Evolutionary conservation across 441 rosid genomes (phyloP).

Genomic region (Pelargonium myrrhifolium): DNA sequence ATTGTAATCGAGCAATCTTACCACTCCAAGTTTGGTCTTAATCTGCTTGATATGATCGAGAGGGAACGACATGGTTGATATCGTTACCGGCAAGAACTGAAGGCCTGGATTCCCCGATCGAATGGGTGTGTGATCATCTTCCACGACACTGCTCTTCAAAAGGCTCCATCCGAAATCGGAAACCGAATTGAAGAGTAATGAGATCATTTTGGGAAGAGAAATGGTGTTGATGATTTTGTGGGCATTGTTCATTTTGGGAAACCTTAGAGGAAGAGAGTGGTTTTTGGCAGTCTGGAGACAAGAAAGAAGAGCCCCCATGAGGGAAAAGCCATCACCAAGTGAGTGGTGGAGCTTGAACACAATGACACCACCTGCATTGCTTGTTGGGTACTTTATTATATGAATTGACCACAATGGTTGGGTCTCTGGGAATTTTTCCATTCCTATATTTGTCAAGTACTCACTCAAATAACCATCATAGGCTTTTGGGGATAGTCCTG

Average conservation of each 20-base stretch:
- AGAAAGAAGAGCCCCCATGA: conserved; percentile 51
- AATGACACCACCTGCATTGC: conserved; percentile 26
- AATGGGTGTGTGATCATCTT: conserved; percentile 29
- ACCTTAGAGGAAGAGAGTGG: conserved; percentile 35
- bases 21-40: conserved; percentile 38
- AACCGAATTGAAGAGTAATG: conserved; percentile 19
- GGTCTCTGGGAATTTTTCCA: conserved; percentile 27
- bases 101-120: conserved; percentile 28
- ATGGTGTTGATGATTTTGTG: background rate
- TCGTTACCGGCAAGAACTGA: conserved; percentile 26
- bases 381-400: conserved; percentile 35
- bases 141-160: conserved; percentile 26
- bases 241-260: conserved; percentile 19
- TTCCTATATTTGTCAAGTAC: conserved; percentile 27
- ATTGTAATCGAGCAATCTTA: conserved; percentile 10
- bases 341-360: conserved; percentile 52
- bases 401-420: conserved; percentile 46
- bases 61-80: conserved; percentile 28
- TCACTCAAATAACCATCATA: conserved; percentile 26
- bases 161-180: conserved; percentile 32
- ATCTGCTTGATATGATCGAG: conserved; percentile 35
- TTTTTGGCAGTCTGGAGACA: conserved; percentile 34
- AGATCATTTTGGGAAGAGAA: background rate
- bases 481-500: conserved; percentile 24
- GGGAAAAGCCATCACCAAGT: conserved; percentile 44